A percentile compares a stretch with the other conserved stretches of the same genome.
phyloP scores from a whole-genome alignment of 2,329 filamentous ascomycete genomes.

The Ophiognomonia clavigignenti-juglandacearum region DNA sequence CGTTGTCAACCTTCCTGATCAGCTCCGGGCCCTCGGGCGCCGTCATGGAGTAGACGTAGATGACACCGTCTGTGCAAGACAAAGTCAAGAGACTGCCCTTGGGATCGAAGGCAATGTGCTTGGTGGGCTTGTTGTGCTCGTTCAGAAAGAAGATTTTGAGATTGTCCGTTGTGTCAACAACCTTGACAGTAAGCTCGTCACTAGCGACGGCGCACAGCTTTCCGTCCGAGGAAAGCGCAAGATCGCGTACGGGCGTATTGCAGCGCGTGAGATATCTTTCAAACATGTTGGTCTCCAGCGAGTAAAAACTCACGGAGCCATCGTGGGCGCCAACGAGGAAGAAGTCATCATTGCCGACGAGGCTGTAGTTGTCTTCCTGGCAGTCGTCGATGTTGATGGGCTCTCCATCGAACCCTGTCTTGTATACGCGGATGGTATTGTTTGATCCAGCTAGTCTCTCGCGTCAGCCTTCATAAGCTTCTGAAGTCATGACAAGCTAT shows the following conservation, averaged over 20 bases:
- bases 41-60: conserved; percentile 85
- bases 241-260: conserved; percentile 79
- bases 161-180: conserved; percentile 79
- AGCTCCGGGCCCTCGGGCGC: conserved; percentile 70
- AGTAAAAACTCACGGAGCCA: conserved; percentile 92
- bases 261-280: conserved; percentile 79
- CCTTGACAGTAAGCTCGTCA: conserved; percentile 87
- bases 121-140: conserved; percentile 82
- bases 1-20: conserved; percentile 72
- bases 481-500: too few relatives aligned
- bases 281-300: conserved; percentile 67
- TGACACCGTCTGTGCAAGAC: conserved; percentile 80
- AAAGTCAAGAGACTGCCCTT: conserved; percentile 71
- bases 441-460: conserved; percentile 93
- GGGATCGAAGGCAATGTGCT: conserved; percentile 84
- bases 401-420: conserved; percentile 86
- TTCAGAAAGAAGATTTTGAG: conserved; percentile 70
- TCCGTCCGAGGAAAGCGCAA: conserved; percentile 74
- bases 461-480: too few relatives aligned
- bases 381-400: conserved; percentile 89
- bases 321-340: conserved; percentile 91
- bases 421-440: conserved; percentile 89
- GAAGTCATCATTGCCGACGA: conserved; percentile 72
- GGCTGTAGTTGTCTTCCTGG: conserved; percentile 76
- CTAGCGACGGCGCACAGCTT: conserved; percentile 94